Evolutionary conservation across 805 yeast genomes (phyloP), one percentile per base, ranked within the genome.

Genomic region (Teunomyces kruisii): DNA sequence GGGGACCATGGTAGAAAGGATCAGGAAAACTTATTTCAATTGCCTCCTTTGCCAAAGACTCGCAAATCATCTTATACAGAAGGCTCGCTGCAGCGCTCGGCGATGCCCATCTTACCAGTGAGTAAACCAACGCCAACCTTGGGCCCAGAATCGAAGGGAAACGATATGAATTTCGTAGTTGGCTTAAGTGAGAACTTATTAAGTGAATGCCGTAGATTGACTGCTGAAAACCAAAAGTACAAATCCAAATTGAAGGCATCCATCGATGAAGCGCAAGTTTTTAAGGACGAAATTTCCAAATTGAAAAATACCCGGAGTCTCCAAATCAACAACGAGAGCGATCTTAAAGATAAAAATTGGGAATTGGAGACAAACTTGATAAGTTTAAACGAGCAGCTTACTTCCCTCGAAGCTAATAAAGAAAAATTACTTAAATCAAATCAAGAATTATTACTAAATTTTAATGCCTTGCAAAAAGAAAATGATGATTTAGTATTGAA

Each of bases 131-230:
- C 64, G 10, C 70, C 71, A n/a, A 56, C 59, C 3, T 52, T 71
- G 43, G 70, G 72, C 8, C 74, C 74, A 1, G 78, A 72, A 52
- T 57, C 71, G 7, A 72, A 70, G 47, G 80, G 81, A 15, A 80
- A 80, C 51, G 87, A 85, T 48, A 80, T 84, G 70, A 80, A 81
- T 57, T 86, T 86, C 57, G 81, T 85, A 12, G 85, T 85, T 46
- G 88, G 86, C 3, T 63, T 86, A 45, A 83, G 88, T 64, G 92
- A 86, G 54, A 84, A 84, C 46, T 66, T 86, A 50, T 71, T 86
- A 13, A 67, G 76, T 36, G 89, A 87, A 60, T 85, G 90, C 55
- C 77, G 91, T 52, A 74, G 84, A 49, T 69, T 86, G 45, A 84
- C 80, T 44, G 83, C 86, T 19, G 88, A 84, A 47, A 82, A 79